Conservation (phyloP, 768 basidiomycete genomes). For the Xanthoconium purpureum region DNA sequence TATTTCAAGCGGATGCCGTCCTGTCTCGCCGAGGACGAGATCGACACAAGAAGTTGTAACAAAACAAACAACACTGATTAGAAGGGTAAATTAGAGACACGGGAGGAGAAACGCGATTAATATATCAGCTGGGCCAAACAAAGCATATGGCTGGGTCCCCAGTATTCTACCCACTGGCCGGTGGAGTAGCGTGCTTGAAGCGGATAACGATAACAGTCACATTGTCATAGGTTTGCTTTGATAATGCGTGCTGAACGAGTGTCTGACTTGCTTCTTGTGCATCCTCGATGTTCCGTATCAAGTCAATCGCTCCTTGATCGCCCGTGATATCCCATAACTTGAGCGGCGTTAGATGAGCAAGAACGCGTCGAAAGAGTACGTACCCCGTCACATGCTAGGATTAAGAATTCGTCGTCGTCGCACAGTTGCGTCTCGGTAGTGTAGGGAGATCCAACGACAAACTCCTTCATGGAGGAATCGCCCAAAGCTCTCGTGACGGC, state of each 20-base stretch:
- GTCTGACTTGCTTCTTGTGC: slow-evolving; percentile 78
- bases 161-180: slow-evolving; percentile 11
- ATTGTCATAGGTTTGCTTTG: slow-evolving; percentile 91
- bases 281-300: slow-evolving; percentile 68
- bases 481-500: slow-evolving; percentile 95
- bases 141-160: not conserved
- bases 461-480: slow-evolving; percentile 99
- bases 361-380: slow-evolving; percentile 31
- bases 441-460: slow-evolving; percentile 96
- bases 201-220: slow-evolving; percentile 88
- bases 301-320: slow-evolving; percentile 88
- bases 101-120: slow-evolving; percentile 1
- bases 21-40: not conserved
- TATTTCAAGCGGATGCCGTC: not conserved
- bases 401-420: slow-evolving; percentile 89
- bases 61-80: slow-evolving; percentile 6
- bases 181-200: slow-evolving; percentile 48
- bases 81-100: slow-evolving; percentile 1
- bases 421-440: slow-evolving; percentile 96
- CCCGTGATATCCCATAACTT: slow-evolving; percentile 96
- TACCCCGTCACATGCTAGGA: slow-evolving; percentile 97
- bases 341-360: slow-evolving; percentile 7
- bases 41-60: not conserved
- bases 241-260: slow-evolving; percentile 81
- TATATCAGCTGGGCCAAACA: not conserved